Evolutionary conservation across 768 basidiomycete species (phyloP), one percentile per base, ranked within the genome.

Genomic region (Serendipita sp.): DNA sequence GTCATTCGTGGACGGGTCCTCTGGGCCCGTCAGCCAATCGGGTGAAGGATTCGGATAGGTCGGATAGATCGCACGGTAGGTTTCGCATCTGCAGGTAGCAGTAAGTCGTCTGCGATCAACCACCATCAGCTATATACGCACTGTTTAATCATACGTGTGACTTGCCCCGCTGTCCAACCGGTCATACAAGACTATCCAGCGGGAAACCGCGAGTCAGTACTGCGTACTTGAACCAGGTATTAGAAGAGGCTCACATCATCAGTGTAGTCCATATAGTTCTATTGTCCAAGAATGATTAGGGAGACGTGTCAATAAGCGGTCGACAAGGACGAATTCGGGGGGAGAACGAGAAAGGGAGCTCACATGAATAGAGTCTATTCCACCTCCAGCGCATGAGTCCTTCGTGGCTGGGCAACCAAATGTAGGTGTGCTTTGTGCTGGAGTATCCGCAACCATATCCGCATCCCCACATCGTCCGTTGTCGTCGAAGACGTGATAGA

Each of bases 371-470:
- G 64, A 64, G 60, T 68, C 68, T 28, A 63, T 33, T 17, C 68
- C 68, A 5, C 38, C 42, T 28, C 56, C 34, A 17, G 69, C 44
- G 66, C 76, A 77, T 16, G 72, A 71, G 64, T 76, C 72, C 2
- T 67, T 67, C 0, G 67, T 67, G 17, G 64, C 64, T 2, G 75
- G 74, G 67, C 76, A 77, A 0, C 75, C 75, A 24, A 38, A 61
- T 17, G 69, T 68, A 24, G 62, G 44, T 61, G 69, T 70, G 17
- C 69, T 71, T 20, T 71, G 45, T 14, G 63, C 14, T 31, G 66
- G 64, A 33, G 68, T 69, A 42, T 66, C 64, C 5, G 56, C 48
- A 26, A 70, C 69, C 34, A 38, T 38, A 38, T 38, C 34, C 34
- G 34, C 34, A 38, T 38, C 34, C 14, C 34, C 34, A 38, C 34